Conservation (phyloP, 2,329 filamentous ascomycete genomes). For the Aspergillus vadensis region DNA sequence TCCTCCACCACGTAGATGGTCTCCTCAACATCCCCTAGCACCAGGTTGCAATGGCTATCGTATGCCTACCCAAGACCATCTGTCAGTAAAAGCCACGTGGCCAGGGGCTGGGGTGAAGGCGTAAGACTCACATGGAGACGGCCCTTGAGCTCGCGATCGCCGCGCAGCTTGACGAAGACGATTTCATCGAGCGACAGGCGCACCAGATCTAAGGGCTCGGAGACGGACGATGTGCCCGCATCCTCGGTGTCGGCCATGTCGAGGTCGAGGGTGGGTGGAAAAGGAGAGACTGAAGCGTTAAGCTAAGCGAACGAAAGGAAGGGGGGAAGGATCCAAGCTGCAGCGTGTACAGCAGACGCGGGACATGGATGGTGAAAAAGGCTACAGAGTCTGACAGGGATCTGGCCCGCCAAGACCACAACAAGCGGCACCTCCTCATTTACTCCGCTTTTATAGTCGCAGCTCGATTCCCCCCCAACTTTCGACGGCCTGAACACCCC, state of each 20-base stretch:
- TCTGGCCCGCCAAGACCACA: conserved; percentile 11
- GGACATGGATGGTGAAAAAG: conserved; percentile 7
- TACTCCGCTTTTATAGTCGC: conserved; percentile 7
- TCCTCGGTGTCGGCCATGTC: conserved; percentile 82
- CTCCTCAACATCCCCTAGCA: conserved; percentile 94
- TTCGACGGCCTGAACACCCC: background rate
- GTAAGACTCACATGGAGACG: conserved; percentile 75
- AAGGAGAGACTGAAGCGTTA: background rate
- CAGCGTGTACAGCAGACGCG: background rate
- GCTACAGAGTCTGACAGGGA: conserved; percentile 5
- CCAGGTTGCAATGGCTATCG: conserved; percentile 96
- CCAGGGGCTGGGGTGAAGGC: background rate
- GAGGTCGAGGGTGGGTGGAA: conserved; percentile 10
- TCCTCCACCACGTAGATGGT: conserved; percentile 94
- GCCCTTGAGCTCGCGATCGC: conserved; percentile 92
- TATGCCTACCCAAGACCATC: conserved; percentile 68
- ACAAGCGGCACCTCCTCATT: conserved; percentile 5
- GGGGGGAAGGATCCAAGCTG: background rate
- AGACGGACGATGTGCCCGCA: conserved; percentile 66
- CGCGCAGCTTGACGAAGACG: conserved; percentile 94
- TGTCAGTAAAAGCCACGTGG: conserved; percentile 6
- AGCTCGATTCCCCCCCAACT: background rate
- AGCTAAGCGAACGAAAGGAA: conserved; percentile 1
- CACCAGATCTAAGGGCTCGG: conserved; percentile 94
- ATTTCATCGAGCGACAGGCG: conserved; percentile 92